Evolutionary conservation across 495 filamentous ascomycete genomes (phyloP).

Genomic region (Talaromyces borbonicus): DNA sequence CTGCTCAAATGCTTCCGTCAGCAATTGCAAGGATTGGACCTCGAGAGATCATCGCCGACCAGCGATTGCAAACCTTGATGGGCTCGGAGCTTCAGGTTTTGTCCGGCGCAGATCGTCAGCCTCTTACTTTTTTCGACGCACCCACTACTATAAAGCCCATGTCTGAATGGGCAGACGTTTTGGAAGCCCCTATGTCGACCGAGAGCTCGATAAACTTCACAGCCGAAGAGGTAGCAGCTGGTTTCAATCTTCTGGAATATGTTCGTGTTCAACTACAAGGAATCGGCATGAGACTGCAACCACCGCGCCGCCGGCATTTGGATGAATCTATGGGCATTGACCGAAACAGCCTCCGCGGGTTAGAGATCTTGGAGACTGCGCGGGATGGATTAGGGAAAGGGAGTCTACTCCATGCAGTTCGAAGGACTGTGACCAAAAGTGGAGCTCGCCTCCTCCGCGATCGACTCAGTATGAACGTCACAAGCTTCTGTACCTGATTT

Average conservation of each 20-base stretch:
- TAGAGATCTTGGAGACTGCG: constrained; percentile 82
- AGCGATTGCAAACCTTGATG: constrained; percentile 40
- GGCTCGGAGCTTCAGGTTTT: constrained; percentile 32
- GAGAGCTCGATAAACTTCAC: constrained; percentile 33
- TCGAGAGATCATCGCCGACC: constrained; percentile 73
- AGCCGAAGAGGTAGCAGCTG: constrained; percentile 47
- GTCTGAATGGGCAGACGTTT: constrained; percentile 61
- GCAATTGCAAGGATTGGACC: constrained; percentile 74
- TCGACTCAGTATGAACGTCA: constrained; percentile 56
- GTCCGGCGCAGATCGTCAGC: constrained; percentile 32
- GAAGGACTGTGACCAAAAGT: constrained; percentile 81
- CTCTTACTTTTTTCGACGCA: constrained; percentile 34
- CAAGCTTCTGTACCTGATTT: background rate
- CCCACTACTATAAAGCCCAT: constrained; percentile 30
- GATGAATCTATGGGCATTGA: constrained; percentile 84
- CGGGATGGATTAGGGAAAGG: constrained; percentile 65
- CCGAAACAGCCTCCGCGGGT: constrained; percentile 74
- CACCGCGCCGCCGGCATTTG: constrained; percentile 60
- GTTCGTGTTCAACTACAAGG: constrained; percentile 69
- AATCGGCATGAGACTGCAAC: constrained; percentile 73
- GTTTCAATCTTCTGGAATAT: constrained; percentile 70
- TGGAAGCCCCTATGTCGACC: constrained; percentile 52
- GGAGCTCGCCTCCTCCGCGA: constrained; percentile 73
- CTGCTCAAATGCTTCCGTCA: constrained; percentile 59
- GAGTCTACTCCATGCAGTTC: constrained; percentile 79